Evolutionary conservation across 495 filamentous ascomycete genomes (phyloP).

Genomic region (Articulospora tetracladia): DNA sequence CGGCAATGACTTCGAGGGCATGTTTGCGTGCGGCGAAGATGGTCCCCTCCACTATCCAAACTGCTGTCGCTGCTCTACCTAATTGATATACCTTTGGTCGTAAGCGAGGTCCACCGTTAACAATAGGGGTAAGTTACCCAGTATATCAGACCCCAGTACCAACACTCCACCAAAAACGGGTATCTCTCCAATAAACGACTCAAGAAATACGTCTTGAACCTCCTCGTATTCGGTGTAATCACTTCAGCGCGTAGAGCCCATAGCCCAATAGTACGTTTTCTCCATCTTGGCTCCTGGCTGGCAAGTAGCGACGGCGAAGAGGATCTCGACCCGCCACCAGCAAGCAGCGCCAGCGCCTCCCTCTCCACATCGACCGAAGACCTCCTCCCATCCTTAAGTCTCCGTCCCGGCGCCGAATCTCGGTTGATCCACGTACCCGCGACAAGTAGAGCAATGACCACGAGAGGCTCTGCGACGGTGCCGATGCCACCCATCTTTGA

Average conservation of each 20-base stretch:
- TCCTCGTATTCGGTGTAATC: too few species aligned
- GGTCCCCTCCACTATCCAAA: slow-evolving; percentile 54
- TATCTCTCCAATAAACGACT: too few species aligned
- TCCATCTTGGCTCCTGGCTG: too few species aligned
- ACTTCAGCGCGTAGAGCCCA: too few species aligned
- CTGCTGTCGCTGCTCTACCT: slow-evolving; percentile 57
- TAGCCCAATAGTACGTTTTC: too few species aligned
- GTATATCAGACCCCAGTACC: slow-evolving; percentile 74
- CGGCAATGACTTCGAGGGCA: slow-evolving; percentile 50
- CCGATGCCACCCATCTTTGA: slow-evolving; percentile 38
- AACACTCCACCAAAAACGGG: too few species aligned
- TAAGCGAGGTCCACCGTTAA: slow-evolving; percentile 1
- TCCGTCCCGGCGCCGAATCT: slow-evolving; percentile 20
- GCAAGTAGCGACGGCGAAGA: too few species aligned
- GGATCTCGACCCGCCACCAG: too few species aligned
- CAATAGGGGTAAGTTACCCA: slow-evolving; percentile 39
- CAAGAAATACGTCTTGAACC: too few species aligned
- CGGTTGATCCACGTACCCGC: slow-evolving; percentile 59
- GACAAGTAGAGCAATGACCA: slow-evolving; percentile 52
- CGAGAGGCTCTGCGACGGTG: slow-evolving; percentile 48
- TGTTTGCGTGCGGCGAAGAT: slow-evolving; percentile 53
- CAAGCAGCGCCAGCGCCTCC: too few species aligned
- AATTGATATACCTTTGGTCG: slow-evolving; percentile 54
- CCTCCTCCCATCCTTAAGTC: slow-evolving; percentile 5
- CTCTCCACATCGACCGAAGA: slow-evolving; percentile 4